These are phyloP conservation scores for Saccharomyces hybrid DNA, from an alignment of 1,139 yeast genomes.

Conservation along the genomic window DNA sequence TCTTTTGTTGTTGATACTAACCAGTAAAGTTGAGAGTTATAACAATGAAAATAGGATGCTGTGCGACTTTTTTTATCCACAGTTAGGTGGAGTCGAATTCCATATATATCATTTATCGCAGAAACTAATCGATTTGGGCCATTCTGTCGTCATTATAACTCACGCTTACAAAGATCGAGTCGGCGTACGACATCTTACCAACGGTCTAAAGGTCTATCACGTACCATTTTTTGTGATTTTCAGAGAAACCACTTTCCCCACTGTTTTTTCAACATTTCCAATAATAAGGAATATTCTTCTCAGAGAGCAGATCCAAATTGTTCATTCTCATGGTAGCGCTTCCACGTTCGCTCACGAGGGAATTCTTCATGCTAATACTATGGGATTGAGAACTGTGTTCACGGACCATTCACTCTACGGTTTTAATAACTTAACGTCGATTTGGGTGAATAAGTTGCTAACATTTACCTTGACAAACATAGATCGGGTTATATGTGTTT, in stretches of 20 bases:
- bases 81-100: constrained; percentile 95
- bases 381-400: constrained; percentile 87
- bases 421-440: constrained; percentile 77
- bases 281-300: constrained; percentile 74
- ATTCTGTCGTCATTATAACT: constrained; percentile 82
- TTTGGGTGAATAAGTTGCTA: constrained; percentile 76
- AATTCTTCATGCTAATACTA: constrained; percentile 78
- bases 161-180: constrained; percentile 78
- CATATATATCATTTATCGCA: constrained; percentile 82
- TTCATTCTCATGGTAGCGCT: constrained; percentile 93
- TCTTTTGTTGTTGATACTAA: background rate
- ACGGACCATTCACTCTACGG: constrained; percentile 97
- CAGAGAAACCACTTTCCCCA: constrained; percentile 79
- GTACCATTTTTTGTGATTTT: constrained; percentile 74
- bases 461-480: constrained; percentile 80
- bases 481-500: constrained; percentile 90
- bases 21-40: background rate
- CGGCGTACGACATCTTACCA: constrained; percentile 76
- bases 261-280: constrained; percentile 85
- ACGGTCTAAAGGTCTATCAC: constrained; percentile 89
- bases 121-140: constrained; percentile 75
- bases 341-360: constrained; percentile 86
- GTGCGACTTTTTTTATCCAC: constrained; percentile 96
- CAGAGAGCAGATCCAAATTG: constrained; percentile 76
- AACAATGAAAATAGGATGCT: constrained; percentile 52